A percentile compares a stretch with the other conserved stretches of the same genome.
Conservation (phyloP, 257 asterid genomes). For the Cruciata laevipes region DNA sequence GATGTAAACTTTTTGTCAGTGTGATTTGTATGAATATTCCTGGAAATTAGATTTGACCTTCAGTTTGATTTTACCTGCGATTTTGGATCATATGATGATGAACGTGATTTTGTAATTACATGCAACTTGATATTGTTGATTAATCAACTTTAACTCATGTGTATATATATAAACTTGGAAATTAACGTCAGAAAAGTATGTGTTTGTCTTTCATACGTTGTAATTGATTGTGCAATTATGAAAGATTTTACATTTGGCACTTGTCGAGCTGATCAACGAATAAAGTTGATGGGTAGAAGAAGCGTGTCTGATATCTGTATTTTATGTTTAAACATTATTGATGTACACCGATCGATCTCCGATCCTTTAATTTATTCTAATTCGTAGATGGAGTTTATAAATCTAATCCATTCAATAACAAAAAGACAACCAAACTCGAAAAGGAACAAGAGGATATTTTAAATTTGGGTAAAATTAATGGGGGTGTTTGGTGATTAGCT, state of each 20-base stretch:
- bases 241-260: constrained; percentile 2
- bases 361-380: background rate
- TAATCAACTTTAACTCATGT: background rate
- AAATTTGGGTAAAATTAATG: background rate
- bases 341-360: background rate
- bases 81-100: background rate
- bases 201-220: background rate
- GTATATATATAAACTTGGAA: background rate
- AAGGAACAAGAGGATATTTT: background rate
- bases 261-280: background rate
- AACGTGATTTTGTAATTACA: constrained; percentile 2
- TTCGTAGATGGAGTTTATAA: background rate
- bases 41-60: background rate
- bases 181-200: constrained; percentile 7
- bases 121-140: background rate
- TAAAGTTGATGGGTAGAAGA: background rate
- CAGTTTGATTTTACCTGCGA: background rate
- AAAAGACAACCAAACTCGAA: background rate
- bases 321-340: background rate
- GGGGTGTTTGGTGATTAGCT: too few relatives aligned
- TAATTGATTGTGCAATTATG: background rate
- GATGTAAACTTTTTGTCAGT: background rate
- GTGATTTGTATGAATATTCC: background rate
- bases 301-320: background rate
- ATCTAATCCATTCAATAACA: background rate